phyloP scores from a whole-genome alignment of 2,329 filamentous ascomycete species.

The Fusarium bactridioides region DNA sequence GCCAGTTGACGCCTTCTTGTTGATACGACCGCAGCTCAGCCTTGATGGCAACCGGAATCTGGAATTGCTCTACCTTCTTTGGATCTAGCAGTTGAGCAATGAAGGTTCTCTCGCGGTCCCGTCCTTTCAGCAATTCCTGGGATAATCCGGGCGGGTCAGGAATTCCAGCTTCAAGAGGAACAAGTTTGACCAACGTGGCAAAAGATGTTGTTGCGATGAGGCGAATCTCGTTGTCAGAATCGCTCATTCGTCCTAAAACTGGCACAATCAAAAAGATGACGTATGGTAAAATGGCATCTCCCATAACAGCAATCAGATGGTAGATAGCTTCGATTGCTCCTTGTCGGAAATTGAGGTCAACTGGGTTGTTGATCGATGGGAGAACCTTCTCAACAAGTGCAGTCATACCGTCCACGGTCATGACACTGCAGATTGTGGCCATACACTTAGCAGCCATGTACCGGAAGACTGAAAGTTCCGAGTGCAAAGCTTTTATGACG shows the following conservation, averaged over 20 bases:
- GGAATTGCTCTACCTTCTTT: slow-evolving; percentile 94
- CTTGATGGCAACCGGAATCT: slow-evolving; percentile 96
- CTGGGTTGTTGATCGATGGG: slow-evolving; percentile 87
- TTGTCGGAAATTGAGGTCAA: slow-evolving; percentile 89
- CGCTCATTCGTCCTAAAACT: slow-evolving; percentile 96
- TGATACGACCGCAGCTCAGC: slow-evolving; percentile 96
- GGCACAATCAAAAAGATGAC: slow-evolving; percentile 99
- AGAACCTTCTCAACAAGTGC: slow-evolving; percentile 92
- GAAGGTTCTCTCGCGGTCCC: slow-evolving; percentile 94
- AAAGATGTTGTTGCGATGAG: slow-evolving; percentile 96
- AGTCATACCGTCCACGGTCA: slow-evolving; percentile 94
- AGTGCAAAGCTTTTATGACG: slow-evolving; percentile 87
- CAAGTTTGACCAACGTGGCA: slow-evolving; percentile 94
- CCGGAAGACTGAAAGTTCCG: slow-evolving; percentile 87
- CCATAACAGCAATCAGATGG: slow-evolving; percentile 98
- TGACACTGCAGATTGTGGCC: slow-evolving; percentile 96
- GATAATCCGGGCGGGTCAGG: slow-evolving; percentile 95
- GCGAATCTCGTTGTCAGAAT: slow-evolving; percentile 94
- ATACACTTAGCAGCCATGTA: slow-evolving; percentile 98
- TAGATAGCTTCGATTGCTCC: slow-evolving; percentile 96
- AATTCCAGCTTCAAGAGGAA: slow-evolving; percentile 95
- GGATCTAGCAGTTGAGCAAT: slow-evolving; percentile 96
- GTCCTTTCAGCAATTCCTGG: slow-evolving; percentile 83
- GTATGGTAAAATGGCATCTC: slow-evolving; percentile 92
- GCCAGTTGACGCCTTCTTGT: slow-evolving; percentile 98